Evolutionary conservation across 106 monocot genomes (phyloP), one percentile per base, ranked within the genome.

Genomic region (Xerophyta viscosa): DNA sequence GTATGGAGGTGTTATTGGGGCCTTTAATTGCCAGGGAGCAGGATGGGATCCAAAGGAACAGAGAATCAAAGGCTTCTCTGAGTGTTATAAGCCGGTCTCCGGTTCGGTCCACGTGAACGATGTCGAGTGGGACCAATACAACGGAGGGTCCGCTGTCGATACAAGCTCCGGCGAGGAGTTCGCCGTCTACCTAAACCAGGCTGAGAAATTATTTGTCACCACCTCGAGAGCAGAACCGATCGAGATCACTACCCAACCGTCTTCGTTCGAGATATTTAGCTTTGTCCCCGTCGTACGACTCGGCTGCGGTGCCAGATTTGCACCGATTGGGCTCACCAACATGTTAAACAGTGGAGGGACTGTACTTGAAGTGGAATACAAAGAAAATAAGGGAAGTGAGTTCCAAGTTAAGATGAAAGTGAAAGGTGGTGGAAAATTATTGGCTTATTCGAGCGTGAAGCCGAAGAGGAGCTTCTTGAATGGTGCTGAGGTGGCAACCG

Each of bases 1-100:
- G 74, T 75, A 62, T 65, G 71, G 81, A 57, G 79, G 74, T 4
- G 73, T 80, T 17, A 37, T 79, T n/a, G 79, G 79, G 41, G 79
- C 73, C 15, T 80, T 80, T 61, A 74, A 80, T 28, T 77, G 77
- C 62, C 77, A 71, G 27, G 77, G 74, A 57, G 80, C 74, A 15
- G 80, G 80, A 14, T 80, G 80, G 80, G 74, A 80, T 43, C 54
- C 66, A 15, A 41, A 53, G 30, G 66, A 61, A 31, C 64, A 46
- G 24, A 69, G 60, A n/a, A 52, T 80, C 45, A 69, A 43, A 8
- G 72, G 78, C 4, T 73, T 48, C 73, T 24, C 80, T 0, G 47
- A 74, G 6, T 67, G 56, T 28, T 80, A 80, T 66, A 70, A 74
- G 43, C 66, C 70, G 21, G 29, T 72, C 9, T 60, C 64, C 6